Conservation (phyloP, 2,329 filamentous ascomycete species). For the Diaporthe humulicola region DNA sequence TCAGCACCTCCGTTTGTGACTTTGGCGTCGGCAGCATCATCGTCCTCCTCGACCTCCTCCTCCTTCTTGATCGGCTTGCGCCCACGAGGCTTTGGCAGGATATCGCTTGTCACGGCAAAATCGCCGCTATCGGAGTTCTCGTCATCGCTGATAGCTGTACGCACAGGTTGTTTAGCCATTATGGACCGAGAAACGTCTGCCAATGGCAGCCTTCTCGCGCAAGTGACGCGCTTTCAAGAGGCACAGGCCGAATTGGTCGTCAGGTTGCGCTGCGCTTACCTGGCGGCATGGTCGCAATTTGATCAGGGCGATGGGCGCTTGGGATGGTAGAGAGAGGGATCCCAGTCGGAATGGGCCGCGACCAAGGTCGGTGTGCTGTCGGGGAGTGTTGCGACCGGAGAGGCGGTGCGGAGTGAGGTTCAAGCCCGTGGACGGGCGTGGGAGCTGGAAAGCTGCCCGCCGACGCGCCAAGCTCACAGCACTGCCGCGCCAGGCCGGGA, state of each 20-base stretch:
- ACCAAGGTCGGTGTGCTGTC: neutral
- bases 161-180: neutral
- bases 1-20: slow-evolving; percentile 34
- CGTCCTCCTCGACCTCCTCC: slow-evolving; percentile 42
- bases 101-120: slow-evolving; percentile 41
- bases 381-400: slow-evolving; percentile 28
- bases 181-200: neutral
- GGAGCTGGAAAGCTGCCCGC: neutral
- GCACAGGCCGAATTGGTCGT: neutral
- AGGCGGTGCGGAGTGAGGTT: slow-evolving; percentile 3
- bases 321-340: neutral
- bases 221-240: slow-evolving; percentile 28
- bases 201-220: neutral
- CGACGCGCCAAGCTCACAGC: slow-evolving; percentile 20
- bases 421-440: neutral
- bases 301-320: neutral
- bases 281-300: slow-evolving; percentile 32
- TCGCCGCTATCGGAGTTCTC: slow-evolving; percentile 53
- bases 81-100: slow-evolving; percentile 40
- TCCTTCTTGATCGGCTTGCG: slow-evolving; percentile 41
- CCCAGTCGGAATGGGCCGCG: neutral
- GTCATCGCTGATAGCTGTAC: slow-evolving; percentile 57
- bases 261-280: slow-evolving; percentile 22
- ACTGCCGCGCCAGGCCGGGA: neutral
- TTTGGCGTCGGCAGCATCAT: slow-evolving; percentile 36